These are phyloP conservation scores for Neopestalotiopsis clavispora DNA, from an alignment of 2,329 filamentous ascomycete genomes.

Conservation along the genomic window DNA sequence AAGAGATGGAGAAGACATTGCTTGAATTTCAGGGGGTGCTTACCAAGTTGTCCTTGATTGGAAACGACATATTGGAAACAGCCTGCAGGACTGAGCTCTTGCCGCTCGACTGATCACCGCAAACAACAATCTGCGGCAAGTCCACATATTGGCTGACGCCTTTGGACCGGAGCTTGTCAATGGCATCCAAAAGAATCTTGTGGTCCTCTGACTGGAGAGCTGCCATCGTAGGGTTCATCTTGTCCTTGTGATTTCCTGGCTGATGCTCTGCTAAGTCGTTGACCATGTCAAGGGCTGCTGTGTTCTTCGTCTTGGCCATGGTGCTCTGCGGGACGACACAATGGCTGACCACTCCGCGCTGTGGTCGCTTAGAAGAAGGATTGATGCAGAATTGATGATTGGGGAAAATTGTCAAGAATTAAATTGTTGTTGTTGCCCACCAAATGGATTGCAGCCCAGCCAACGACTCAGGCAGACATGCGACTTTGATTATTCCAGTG, in stretches of 20 bases:
- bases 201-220: slow-evolving; percentile 28
- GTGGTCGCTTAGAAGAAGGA: too few relatives aligned
- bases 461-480: too few relatives aligned
- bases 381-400: too few relatives aligned
- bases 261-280: neutral
- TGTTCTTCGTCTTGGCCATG: too few relatives aligned
- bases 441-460: too few relatives aligned
- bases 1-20: too few relatives aligned
- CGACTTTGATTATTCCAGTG: too few relatives aligned
- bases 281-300: too few relatives aligned
- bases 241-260: neutral
- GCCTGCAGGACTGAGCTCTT: slow-evolving; percentile 69
- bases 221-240: neutral
- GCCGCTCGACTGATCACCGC: slow-evolving; percentile 63
- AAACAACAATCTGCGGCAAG: slow-evolving; percentile 56
- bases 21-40: neutral
- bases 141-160: slow-evolving; percentile 41
- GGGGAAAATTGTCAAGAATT: too few relatives aligned
- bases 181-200: slow-evolving; percentile 37
- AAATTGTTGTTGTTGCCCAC: too few relatives aligned
- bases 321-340: too few relatives aligned
- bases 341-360: too few relatives aligned
- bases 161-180: slow-evolving; percentile 40
- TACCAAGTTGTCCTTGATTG: slow-evolving; percentile 55
- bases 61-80: slow-evolving; percentile 65